Conservation (phyloP, 2,329 filamentous ascomycete species). For the Mycogone perniciosa region DNA sequence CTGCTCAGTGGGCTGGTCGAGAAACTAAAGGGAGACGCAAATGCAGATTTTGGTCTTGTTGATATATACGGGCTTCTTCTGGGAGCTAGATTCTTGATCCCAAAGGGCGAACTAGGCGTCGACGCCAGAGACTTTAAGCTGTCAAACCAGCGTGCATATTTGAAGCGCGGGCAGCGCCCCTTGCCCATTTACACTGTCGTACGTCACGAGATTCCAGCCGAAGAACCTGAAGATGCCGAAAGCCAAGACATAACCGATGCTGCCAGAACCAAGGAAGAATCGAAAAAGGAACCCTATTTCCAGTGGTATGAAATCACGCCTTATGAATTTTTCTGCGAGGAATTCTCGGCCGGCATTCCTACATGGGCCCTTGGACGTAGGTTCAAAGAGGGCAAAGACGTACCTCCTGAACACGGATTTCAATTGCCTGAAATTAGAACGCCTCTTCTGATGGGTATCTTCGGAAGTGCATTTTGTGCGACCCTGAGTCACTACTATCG, state of each 20-base stretch:
- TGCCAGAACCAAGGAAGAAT: constrained; percentile 36
- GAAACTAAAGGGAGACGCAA: constrained; percentile 69
- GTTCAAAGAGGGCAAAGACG: constrained; percentile 61
- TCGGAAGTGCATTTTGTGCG: constrained; percentile 93
- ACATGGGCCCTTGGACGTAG: constrained; percentile 86
- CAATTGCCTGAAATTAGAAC: constrained; percentile 79
- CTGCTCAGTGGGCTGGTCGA: constrained; percentile 84
- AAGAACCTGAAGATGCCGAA: constrained; percentile 34
- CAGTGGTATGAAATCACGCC: constrained; percentile 97
- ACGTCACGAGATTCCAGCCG: constrained; percentile 83
- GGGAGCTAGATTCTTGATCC: constrained; percentile 77
- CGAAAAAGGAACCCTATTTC: constrained; percentile 75
- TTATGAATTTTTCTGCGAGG: constrained; percentile 93
- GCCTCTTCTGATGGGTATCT: constrained; percentile 85
- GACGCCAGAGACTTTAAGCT: constrained; percentile 79
- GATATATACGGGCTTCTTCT: constrained; percentile 87
- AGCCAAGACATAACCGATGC: constrained; percentile 20
- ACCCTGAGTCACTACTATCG: constrained; percentile 94
- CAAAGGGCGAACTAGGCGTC: constrained; percentile 66
- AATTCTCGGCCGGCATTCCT: constrained; percentile 84
- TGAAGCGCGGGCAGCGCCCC: constrained; percentile 73
- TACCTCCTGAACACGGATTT: constrained; percentile 52
- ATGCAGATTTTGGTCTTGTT: constrained; percentile 78
- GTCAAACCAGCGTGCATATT: constrained; percentile 73
- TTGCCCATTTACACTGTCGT: constrained; percentile 95